phyloP scores from a whole-genome alignment of 2,329 filamentous ascomycete genomes.

The Apiospora aurea region DNA sequence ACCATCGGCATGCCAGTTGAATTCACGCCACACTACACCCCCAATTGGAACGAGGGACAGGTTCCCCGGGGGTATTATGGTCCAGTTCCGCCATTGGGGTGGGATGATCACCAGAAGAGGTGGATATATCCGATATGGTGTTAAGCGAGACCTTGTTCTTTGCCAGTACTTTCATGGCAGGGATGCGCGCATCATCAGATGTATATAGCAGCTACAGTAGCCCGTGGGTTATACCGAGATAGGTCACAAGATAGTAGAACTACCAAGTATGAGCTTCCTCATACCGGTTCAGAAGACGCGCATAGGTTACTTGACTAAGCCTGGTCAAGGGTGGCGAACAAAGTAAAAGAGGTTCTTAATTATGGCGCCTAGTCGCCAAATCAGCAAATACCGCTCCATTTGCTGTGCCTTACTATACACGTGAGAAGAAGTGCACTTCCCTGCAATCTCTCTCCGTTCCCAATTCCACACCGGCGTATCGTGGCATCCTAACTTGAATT shows the following conservation, averaged over 20 bases:
- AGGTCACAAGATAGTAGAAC: background rate
- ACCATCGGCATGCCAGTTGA: background rate
- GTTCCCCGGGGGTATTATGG: background rate
- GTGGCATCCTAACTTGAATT: background rate
- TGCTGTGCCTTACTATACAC: conserved; percentile 23
- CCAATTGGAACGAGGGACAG: background rate
- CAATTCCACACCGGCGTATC: background rate
- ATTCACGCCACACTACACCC: background rate
- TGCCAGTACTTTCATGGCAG: background rate
- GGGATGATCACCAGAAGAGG: background rate
- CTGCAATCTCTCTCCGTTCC: background rate
- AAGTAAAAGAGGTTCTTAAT: conserved; percentile 11
- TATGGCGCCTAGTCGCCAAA: conserved; percentile 15
- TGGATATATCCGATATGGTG: background rate
- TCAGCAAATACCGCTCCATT: conserved; percentile 8
- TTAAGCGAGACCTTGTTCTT: background rate
- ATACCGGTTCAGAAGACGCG: background rate
- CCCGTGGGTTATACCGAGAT: background rate
- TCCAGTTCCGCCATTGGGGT: background rate
- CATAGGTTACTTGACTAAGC: background rate
- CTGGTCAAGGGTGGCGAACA: background rate
- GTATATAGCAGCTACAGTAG: background rate
- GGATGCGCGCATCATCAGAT: background rate
- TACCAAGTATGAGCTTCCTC: background rate
- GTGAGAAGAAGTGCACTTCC: background rate